phyloP scores from a whole-genome alignment of 495 filamentous ascomycete genomes.

The Penicillium macrosclerotiorum region DNA sequence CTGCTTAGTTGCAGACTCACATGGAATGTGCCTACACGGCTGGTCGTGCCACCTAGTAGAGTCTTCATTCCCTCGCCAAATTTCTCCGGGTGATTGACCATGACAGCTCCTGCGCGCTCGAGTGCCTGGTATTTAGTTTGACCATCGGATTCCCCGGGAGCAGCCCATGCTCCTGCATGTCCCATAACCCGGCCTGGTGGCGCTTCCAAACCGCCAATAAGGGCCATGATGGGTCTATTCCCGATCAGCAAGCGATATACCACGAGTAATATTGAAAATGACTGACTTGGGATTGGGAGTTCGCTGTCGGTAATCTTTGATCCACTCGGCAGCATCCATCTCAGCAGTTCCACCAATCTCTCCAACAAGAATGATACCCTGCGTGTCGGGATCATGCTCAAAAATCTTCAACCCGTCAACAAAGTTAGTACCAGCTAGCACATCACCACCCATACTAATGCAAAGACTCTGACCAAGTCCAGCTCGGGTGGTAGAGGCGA shows the following conservation, averaged over 20 bases:
- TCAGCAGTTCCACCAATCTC: conserved; percentile 85
- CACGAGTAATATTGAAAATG: neutral
- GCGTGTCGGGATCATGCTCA: conserved; percentile 70
- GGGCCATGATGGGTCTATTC: conserved; percentile 71
- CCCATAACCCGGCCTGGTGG: conserved; percentile 76
- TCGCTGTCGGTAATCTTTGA: conserved; percentile 62
- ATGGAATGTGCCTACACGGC: conserved; percentile 16
- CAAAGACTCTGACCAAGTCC: conserved; percentile 84
- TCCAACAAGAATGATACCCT: conserved; percentile 80
- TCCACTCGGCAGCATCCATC: conserved; percentile 78
- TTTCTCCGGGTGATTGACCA: conserved; percentile 78
- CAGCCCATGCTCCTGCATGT: conserved; percentile 78
- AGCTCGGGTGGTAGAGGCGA: conserved; percentile 76
- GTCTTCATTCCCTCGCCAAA: conserved; percentile 72
- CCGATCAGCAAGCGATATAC: conserved; percentile 3
- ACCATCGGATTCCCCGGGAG: conserved; percentile 64
- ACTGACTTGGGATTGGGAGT: conserved; percentile 65
- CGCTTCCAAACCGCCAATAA: conserved; percentile 70
- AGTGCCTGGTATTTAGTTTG: conserved; percentile 65
- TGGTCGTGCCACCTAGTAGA: conserved; percentile 40
- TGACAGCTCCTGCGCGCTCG: conserved; percentile 66
- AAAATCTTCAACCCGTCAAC: conserved; percentile 74
- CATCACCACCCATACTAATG: conserved; percentile 86
- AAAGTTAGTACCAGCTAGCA: conserved; percentile 77
- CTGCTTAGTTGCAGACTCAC: conserved; percentile 18